Evolutionary conservation across 768 basidiomycete species (phyloP).

Genomic region (Tricholoma flavovirens): DNA sequence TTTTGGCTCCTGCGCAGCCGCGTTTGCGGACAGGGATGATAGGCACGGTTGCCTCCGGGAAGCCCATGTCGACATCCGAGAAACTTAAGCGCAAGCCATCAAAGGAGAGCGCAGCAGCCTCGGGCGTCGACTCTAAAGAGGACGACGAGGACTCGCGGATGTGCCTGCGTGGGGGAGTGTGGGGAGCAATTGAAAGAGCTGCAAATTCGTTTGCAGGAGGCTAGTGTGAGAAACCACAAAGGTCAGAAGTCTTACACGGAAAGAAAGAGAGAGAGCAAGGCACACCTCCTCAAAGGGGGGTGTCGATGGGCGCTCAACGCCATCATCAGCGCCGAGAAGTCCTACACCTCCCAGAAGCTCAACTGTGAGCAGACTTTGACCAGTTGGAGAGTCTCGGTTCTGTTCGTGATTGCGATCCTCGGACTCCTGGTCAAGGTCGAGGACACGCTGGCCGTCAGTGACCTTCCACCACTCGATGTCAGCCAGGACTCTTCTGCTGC

Average conservation of each 20-base stretch:
- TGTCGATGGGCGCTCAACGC: conserved; percentile 31
- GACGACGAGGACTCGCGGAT: conserved; percentile 44
- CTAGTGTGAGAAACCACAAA: conserved; percentile 3
- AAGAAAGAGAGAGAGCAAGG: conserved; percentile 12
- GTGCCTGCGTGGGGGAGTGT: conserved; percentile 40
- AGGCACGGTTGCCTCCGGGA: conserved; percentile 6
- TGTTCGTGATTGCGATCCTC: conserved; percentile 37
- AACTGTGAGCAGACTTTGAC: conserved; percentile 11
- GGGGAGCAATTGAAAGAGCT: conserved; percentile 50
- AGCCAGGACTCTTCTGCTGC: conserved; percentile 65
- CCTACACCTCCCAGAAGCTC: conserved; percentile 19
- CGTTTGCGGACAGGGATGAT: conserved; percentile 4
- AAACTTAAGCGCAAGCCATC: conserved; percentile 34
- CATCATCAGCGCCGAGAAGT: conserved; percentile 31
- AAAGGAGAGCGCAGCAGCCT: conserved; percentile 32
- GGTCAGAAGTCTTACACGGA: not conserved
- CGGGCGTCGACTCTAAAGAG: conserved; percentile 56
- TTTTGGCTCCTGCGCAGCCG: conserved; percentile 5
- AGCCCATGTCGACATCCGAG: conserved; percentile 19
- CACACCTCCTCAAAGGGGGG: conserved; percentile 33
- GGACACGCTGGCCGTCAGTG: conserved; percentile 59
- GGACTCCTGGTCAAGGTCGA: conserved; percentile 36
- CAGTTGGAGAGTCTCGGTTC: conserved; percentile 21
- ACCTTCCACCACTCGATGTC: conserved; percentile 90
- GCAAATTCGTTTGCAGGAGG: conserved; percentile 43